Base-by-base conservation (phyloP, 202 grass and related monocot genomes). In the Digitaria exilis region DNA sequence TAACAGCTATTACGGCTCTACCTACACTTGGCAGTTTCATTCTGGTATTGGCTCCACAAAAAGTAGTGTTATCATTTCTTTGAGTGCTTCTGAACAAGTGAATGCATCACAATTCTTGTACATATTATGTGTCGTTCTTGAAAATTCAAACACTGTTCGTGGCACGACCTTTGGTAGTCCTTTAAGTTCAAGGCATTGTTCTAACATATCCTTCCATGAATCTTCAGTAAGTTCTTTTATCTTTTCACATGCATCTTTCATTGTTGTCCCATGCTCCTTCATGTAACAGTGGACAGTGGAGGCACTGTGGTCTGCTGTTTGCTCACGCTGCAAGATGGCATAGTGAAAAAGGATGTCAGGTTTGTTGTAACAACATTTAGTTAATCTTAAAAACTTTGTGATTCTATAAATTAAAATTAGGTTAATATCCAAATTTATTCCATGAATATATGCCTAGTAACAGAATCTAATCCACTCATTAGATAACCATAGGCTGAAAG, bases 201-300 rank as follows among this genome's bases (percentile, higher is more conserved):
- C 13, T 31, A 87, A 16, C 79, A 87, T 87, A 12, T 64, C 73
- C 43, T 87, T 87, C 85, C 85, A 82, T 9, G 44, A 63, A 48
- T 77, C 55, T 50, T 87, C 85, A 0, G 51, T 30, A 7, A 82
- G 41, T 18, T 82, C 79, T 34, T 55, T 82, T 18, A 87, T 64
- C 54, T 43, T 71, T 30, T 71, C 0, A 9, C 19, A 43, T 4
- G 79, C 55, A 0, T 87, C 52, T 2, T 77, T 12, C 55, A 63
- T 51, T n/a, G 72, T 87, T 7, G 21, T 18, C 13, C 64, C 72
- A 31, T 82, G 72, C 65, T 82, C 79, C 72, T 77, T 50, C 85
- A 87, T 87, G 85, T 82, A 87, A 44, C 85, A 82, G 6, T 87
- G 72, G 24, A 87, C 60, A 17, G 54, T 77, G 26, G 85, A 82